These are phyloP conservation scores for Aspergillus neotritici DNA, from an alignment of 2,329 filamentous ascomycete species.

Conservation along the genomic window DNA sequence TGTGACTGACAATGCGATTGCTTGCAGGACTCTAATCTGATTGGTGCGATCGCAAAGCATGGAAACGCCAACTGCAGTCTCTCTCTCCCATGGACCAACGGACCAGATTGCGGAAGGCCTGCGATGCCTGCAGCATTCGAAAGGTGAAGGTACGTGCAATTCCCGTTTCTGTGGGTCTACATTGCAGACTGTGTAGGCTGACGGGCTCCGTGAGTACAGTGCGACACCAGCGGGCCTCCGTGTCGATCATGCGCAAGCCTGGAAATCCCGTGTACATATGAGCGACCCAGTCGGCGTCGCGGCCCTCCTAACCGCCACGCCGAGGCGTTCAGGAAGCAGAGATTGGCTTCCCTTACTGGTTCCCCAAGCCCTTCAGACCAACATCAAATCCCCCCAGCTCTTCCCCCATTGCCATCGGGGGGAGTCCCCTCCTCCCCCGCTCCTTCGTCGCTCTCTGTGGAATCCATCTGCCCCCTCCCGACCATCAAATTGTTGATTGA, in stretches of 20 bases:
- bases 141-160: slow-evolving; percentile 46
- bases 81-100: slow-evolving; percentile 31
- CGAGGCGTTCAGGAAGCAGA: slow-evolving; percentile 60
- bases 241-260: slow-evolving; percentile 60
- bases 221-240: slow-evolving; percentile 61
- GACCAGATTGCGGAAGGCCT: slow-evolving; percentile 46
- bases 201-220: slow-evolving; percentile 38
- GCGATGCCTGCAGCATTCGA: slow-evolving; percentile 49
- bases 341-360: slow-evolving; percentile 38
- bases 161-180: slow-evolving; percentile 5
- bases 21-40: slow-evolving; percentile 7
- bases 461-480: slow-evolving; percentile 41
- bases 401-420: slow-evolving; percentile 18
- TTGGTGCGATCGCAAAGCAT: slow-evolving; percentile 19
- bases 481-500: slow-evolving; percentile 40
- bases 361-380: slow-evolving; percentile 39
- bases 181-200: slow-evolving; percentile 4
- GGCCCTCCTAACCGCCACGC: slow-evolving; percentile 63
- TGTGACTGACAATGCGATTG: neutral
- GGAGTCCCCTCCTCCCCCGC: slow-evolving; percentile 32
- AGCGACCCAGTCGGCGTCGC: slow-evolving; percentile 57
- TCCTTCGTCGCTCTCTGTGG: slow-evolving; percentile 41
- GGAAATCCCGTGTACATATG: slow-evolving; percentile 63
- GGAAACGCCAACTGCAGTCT: slow-evolving; percentile 16
- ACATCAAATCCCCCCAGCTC: slow-evolving; percentile 34